These are phyloP conservation scores for Astragalus glycyphyllos DNA, from an alignment of 306 rosid species.

Conservation along the genomic window DNA sequence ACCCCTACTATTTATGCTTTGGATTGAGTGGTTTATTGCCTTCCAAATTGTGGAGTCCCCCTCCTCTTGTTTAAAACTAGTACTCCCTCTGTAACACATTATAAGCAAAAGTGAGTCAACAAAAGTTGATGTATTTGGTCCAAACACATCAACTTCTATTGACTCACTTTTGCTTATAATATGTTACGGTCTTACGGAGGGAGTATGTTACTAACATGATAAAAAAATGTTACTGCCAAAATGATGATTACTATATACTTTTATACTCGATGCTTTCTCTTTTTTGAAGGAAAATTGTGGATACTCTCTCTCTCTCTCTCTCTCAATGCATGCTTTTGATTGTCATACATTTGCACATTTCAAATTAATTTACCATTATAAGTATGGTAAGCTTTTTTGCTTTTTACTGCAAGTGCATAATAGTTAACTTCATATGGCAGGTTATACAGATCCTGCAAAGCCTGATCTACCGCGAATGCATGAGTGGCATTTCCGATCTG, in stretches of 20 bases:
- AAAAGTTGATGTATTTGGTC: no score
- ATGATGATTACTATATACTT: neutral
- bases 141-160: no score
- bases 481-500: constrained; percentile 99
- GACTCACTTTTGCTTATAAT: no score
- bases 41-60: constrained; percentile 24
- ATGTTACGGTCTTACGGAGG: no score
- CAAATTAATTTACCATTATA: constrained; percentile 33
- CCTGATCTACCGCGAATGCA: constrained; percentile 85
- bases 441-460: constrained; percentile 97
- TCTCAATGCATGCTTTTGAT: constrained; percentile 8
- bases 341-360: constrained; percentile 37
- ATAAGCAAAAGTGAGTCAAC: no score
- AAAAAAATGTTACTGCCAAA: constrained; percentile 10
- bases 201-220: neutral
- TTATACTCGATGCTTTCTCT: neutral
- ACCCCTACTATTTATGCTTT: constrained; percentile 22
- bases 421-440: constrained; percentile 50
- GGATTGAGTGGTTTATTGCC: constrained; percentile 30
- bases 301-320: neutral
- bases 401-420: constrained; percentile 39
- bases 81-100: no score
- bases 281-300: neutral
- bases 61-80: constrained; percentile 9
- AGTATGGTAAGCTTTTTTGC: constrained; percentile 18